A percentile compares a stretch with the other conserved stretches of the same genome.
phyloP scores from a whole-genome alignment of 306 rosid species.

The Elaeagnus macrophylla region DNA sequence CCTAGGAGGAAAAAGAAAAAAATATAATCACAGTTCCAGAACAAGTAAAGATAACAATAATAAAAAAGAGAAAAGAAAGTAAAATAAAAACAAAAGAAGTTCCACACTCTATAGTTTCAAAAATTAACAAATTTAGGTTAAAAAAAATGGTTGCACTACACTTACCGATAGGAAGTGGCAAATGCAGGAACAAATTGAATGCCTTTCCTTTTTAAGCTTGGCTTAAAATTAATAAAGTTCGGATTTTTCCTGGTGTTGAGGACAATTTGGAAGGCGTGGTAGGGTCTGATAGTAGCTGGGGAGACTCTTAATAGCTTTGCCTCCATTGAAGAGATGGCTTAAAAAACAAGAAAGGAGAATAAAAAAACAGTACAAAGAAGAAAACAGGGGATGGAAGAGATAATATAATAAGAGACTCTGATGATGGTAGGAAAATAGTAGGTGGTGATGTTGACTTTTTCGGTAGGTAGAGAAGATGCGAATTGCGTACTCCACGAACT shows the following conservation, averaged over 20 bases:
- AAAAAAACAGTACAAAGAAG: neutral
- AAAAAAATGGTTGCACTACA: neutral
- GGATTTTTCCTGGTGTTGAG: conserved; percentile 4
- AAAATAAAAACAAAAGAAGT: too few species aligned
- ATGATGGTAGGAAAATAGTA: neutral
- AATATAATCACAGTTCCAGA: too few species aligned
- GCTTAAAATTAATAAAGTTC: conserved; percentile 17
- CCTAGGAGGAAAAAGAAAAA: too few species aligned
- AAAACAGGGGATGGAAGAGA: neutral
- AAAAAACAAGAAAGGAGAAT: neutral
- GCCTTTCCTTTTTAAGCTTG: conserved; percentile 15
- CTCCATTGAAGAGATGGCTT: conserved; percentile 36
- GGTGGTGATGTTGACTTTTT: neutral
- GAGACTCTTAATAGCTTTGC: conserved; percentile 36
- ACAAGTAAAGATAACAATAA: too few species aligned
- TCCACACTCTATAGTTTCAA: too few species aligned
- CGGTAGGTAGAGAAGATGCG: neutral
- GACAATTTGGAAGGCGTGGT: conserved; percentile 10
- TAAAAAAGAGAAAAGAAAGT: too few species aligned
- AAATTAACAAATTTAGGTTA: too few species aligned
- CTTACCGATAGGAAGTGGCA: conserved; percentile 43
- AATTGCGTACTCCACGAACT: neutral
- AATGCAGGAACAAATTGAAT: conserved; percentile 27
- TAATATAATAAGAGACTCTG: neutral
- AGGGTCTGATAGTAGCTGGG: conserved; percentile 14